These are phyloP conservation scores for Crotalaria pallida DNA, from an alignment of 306 rosid species.

Conservation along the genomic window DNA sequence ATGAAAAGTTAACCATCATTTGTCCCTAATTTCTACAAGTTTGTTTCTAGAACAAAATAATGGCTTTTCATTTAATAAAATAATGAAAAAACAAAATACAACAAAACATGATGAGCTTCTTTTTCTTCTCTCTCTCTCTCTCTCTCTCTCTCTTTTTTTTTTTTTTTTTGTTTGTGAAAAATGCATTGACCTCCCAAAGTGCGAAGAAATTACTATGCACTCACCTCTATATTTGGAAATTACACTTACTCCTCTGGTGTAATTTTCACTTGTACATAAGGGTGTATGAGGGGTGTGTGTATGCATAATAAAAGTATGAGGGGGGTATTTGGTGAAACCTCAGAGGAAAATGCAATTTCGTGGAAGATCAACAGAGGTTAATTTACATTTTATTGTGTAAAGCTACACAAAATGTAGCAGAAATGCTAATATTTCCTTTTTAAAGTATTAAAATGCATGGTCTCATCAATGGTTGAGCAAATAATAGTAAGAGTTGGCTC, in stretches of 20 bases:
- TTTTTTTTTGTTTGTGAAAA: no score
- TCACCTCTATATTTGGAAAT: not conserved
- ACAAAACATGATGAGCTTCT: not conserved
- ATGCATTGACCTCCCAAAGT: not conserved
- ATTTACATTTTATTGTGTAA: not conserved
- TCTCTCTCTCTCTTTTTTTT: no score
- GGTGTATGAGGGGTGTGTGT: not conserved
- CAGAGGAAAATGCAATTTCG: not conserved
- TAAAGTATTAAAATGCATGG: not conserved
- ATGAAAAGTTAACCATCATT: constrained; percentile 64
- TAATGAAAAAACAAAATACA: not conserved
- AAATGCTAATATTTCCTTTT: not conserved
- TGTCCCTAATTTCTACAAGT: constrained; percentile 5
- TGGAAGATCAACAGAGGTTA: no score
- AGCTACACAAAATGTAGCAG: not conserved
- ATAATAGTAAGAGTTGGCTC: not conserved
- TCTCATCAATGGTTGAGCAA: not conserved
- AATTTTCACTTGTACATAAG: not conserved
- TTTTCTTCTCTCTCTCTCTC: no score
- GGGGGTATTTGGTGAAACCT: not conserved
- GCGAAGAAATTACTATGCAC: not conserved
- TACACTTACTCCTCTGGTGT: not conserved
- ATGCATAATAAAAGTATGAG: not conserved
- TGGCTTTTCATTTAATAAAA: not conserved
- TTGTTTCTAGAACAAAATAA: constrained; percentile 10